These are phyloP conservation scores for Ogataea salicorniae DNA, from an alignment of 805 yeast genomes.

Conservation along the genomic window DNA sequence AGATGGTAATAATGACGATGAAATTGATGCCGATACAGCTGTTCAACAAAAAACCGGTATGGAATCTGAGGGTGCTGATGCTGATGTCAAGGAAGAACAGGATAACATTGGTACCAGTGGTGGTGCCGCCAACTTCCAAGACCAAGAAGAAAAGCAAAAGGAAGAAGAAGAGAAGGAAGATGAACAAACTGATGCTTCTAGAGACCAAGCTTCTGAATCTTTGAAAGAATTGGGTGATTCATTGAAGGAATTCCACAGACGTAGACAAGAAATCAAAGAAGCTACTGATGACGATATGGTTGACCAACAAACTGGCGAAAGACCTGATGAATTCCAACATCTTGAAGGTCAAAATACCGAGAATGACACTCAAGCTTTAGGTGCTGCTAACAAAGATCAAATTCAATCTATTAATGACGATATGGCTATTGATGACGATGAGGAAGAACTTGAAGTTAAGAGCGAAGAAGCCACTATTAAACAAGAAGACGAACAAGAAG, in stretches of 20 bases:
- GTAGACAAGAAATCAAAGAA: constrained; percentile 82
- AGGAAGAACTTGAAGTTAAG: constrained; percentile 32
- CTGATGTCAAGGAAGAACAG: constrained; percentile 36
- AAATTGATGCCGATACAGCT: constrained; percentile 30
- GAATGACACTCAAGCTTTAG: constrained; percentile 85
- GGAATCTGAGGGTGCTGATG: constrained; percentile 35
- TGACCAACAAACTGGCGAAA: constrained; percentile 54
- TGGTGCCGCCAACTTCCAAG: constrained; percentile 31
- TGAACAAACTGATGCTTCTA: constrained; percentile 48
- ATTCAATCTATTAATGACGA: constrained; percentile 72
- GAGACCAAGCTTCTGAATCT: constrained; percentile 69
- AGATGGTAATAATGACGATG: constrained; percentile 31
- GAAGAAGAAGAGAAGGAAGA: constrained; percentile 36
- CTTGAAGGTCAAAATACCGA: constrained; percentile 75
- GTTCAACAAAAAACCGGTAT: constrained; percentile 30
- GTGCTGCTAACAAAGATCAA: constrained; percentile 81
- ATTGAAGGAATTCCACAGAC: constrained; percentile 83
- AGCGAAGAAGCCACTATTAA: constrained; percentile 24
- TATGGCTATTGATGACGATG: constrained; percentile 75
- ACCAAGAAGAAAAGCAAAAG: constrained; percentile 38
- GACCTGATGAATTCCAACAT: constrained; percentile 84
- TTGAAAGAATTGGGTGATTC: constrained; percentile 89
- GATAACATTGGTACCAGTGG: constrained; percentile 70
- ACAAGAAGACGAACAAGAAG: constrained; percentile 29
- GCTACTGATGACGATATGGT: constrained; percentile 48